Conservation (phyloP, 2,329 filamentous ascomycete species). For the Exophiala xenobiotica region DNA sequence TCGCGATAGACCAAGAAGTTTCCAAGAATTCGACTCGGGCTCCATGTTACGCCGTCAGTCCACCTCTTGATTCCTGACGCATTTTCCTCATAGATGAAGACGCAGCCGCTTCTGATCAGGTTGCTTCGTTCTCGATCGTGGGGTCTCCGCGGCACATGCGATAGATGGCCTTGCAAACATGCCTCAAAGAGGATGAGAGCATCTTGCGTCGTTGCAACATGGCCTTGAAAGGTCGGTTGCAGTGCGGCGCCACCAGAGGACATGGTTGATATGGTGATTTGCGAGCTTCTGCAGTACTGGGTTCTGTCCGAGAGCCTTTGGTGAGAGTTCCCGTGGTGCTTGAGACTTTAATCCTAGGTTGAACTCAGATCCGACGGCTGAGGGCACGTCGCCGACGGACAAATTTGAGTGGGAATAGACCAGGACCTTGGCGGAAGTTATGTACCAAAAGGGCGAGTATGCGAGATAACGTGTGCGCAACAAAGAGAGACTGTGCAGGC, state of each 20-base stretch:
- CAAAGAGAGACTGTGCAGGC: no score
- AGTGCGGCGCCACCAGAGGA: slow-evolving; percentile 47
- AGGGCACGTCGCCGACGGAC: not conserved
- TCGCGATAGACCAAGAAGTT: slow-evolving; percentile 87
- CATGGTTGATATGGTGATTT: slow-evolving; percentile 21
- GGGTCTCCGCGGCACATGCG: slow-evolving; percentile 77
- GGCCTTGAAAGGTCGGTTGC: slow-evolving; percentile 66
- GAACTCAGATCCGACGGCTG: slow-evolving; percentile 20
- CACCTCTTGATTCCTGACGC: slow-evolving; percentile 89
- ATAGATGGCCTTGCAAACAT: slow-evolving; percentile 67
- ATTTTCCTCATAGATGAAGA: slow-evolving; percentile 91
- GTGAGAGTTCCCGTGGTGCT: slow-evolving; percentile 14
- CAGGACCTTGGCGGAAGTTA: not conserved
- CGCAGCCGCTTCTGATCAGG: slow-evolving; percentile 77
- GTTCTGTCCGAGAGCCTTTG: slow-evolving; percentile 4
- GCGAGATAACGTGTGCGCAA: not conserved
- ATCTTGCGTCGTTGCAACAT: slow-evolving; percentile 68
- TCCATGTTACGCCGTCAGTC: slow-evolving; percentile 92
- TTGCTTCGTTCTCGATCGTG: slow-evolving; percentile 77
- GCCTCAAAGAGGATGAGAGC: slow-evolving; percentile 79
- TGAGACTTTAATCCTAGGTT: slow-evolving; percentile 21
- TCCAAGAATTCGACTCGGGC: slow-evolving; percentile 78
- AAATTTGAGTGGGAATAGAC: slow-evolving; percentile 7
- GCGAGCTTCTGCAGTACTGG: not conserved
- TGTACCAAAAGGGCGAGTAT: not conserved